Evolutionary conservation across 2,329 filamentous ascomycete species (phyloP), one percentile per base, ranked within the genome.

Genomic region (Pyricularia sp.): DNA sequence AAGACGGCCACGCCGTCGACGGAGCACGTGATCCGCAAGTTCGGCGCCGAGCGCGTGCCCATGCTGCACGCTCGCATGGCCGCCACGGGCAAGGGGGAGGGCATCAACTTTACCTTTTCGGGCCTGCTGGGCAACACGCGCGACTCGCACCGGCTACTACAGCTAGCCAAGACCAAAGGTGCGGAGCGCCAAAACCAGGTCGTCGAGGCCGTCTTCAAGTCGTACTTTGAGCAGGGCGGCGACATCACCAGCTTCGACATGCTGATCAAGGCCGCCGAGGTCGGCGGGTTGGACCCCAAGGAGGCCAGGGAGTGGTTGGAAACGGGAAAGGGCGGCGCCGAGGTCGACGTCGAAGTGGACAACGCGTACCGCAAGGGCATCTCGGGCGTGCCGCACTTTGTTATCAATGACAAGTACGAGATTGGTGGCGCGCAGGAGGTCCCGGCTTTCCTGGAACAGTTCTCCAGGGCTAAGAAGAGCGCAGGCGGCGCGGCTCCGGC

Each of bases 131-230:
- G 93, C 65, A 91, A 89, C 74, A 94, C 92, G 23, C 83, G 92
- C 25, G 91, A 96, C 73, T 91, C 90, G 69, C 93, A 97, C 78
- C 86, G 93, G 3, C 76, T 94, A 70, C 84, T 94, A 64, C 88
- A 93, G 79, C 83, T 93, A 69, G 92, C 82, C 78, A 79, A 88
- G 83, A 75, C 81, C 76, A 76, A 79, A 69, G 77, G 74, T 69
- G 70, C 58, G 31, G 63, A 55, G 11, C 33, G 33, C 25, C 50
- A 72, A 25, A 68, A 84, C 50, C 79, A 80, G 66, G 83, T 92
- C 14, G 83, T 90, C 28, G 81, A 86, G 72, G 83, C 86, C 72
- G 77, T 92, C 50, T 92, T 92, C 82, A 80, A 80, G 65, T 82
- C 85, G 66, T 90, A 90, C 74, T 91, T 91, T 71, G 88, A 91